phyloP scores from a whole-genome alignment of 345 rosid species.

The Eucalyptus microcorys region DNA sequence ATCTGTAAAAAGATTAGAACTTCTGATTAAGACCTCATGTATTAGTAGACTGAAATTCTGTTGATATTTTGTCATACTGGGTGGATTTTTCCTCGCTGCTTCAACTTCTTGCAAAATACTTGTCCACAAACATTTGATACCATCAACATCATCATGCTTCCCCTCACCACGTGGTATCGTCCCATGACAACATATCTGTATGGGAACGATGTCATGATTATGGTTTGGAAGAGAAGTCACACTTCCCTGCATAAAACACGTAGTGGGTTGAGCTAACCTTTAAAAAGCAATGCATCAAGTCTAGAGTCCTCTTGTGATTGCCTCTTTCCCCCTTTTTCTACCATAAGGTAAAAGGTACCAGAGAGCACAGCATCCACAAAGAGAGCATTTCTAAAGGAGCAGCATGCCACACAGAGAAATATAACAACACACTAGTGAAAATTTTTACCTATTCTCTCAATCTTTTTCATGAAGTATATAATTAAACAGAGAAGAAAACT shows the following conservation, averaged over 20 bases:
- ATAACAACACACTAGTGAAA: not conserved
- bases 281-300: not conserved
- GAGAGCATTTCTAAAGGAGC: not conserved
- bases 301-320: not conserved
- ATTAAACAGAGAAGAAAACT: not conserved
- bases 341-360: not conserved
- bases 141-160: slow-evolving; percentile 12
- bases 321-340: not conserved
- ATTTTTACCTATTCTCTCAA: not conserved
- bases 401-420: not conserved
- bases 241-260: slow-evolving; percentile 40
- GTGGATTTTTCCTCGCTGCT: slow-evolving; percentile 27
- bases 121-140: slow-evolving; percentile 39
- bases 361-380: not conserved
- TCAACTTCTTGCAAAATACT: slow-evolving; percentile 45
- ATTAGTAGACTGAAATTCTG: slow-evolving; percentile 54
- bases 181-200: slow-evolving; percentile 35
- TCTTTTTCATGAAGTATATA: not conserved
- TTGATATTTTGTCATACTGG: slow-evolving; percentile 46
- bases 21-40: slow-evolving; percentile 52
- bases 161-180: slow-evolving; percentile 4
- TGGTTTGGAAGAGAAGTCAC: slow-evolving; percentile 42
- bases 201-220: slow-evolving; percentile 50
- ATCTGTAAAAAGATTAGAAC: slow-evolving; percentile 48
- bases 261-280: not conserved